Evolutionary conservation across 192 early-diverging fungal species (phyloP), one percentile per base, ranked within the genome.

Genomic region (Obelidium mucronatum): DNA sequence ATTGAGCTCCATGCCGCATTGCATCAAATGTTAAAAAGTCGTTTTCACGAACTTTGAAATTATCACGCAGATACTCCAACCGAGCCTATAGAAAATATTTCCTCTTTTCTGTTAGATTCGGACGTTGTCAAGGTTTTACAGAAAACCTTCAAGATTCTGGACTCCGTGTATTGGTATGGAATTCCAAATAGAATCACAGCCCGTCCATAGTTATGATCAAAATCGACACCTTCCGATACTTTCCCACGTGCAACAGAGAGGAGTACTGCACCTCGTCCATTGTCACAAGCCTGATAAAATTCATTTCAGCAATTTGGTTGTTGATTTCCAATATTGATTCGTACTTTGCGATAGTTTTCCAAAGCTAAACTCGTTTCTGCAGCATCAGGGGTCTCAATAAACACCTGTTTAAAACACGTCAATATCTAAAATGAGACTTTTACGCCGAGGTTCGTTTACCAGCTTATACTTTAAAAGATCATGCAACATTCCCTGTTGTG

Each of bases 21-120:
- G 98, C 98, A 73, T 99, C 98, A 84, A 99, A 99, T 0, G 98
- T 97, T 75, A 99, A 79, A 82, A 98, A 99, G 78, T 99, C 98
- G 78, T 97, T 99, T 82, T 99, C 98, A 40, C 98, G 87, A 24
- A 99, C 94, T 74, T 93, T 88, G 78, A 92, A 92, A 74, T 95
- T 91, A 67, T 98, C 96, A 30, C 98, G 83, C 58, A 99, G 81
- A 84, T 94, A 99, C 83, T 98, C 97, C 11, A 99, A 84, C 3
- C 96, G 89, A 0, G 97, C 97, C 88, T 91, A 68, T 0, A 36
- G 40, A 31, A 26, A 53, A 31, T 17, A 37, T 54, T 58, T 53
- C 1, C 33, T 2, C 58, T 67, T 36, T 33, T 31, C 5, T 62
- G 55, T 19, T 28, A 58, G 30, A 37, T 36, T 65, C 6, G 35